Evolutionary conservation across 805 yeast species (phyloP), one percentile per base, ranked within the genome.

Genomic region (Komagataella pseudopastoris): DNA sequence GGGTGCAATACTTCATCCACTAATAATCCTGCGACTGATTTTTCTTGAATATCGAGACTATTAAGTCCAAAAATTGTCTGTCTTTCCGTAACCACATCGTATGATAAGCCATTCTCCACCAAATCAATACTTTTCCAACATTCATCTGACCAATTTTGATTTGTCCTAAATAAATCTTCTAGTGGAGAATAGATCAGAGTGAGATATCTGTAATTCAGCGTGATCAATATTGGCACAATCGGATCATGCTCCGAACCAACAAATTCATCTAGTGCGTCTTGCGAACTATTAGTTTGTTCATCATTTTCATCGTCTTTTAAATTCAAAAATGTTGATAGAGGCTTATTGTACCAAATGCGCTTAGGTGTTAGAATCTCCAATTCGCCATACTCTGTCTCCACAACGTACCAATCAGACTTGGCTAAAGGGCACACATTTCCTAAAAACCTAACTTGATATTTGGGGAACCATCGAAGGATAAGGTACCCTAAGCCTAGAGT

Each of bases 301-400:
- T 23, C 56, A 18, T 36, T 49, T 8, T 50, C 52, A 20, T 47
- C 50, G 4, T 59, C 48, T 39, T 68, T 64, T 30, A 53, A 57
- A 4, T 69, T 64, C 58, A 91, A 74, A 23, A 87, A 78, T 0
- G 85, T 77, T 1, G 95, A 85, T 39, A 91, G 60, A 8, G 87
- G 74, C 58, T 86, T 79, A 58, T 85, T 82, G 60, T 83, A 87
- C 71, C 86, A 75, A 47, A 68, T 66, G 56, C 83, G 76, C 1
- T 69, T 59, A 12, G 93, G 80, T 2, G 68, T 63, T 3, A 79
- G 74, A 17, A 83, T 75, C 44, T 77, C 73, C 55, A 93, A 73
- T 58, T 88, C 96, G 17, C 97, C 98, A 71, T 80, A 84, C 63
- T 90, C 97, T 58, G 88, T 95, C 67, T 93, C 99, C 22, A 93